Percentiles rank a stretch among this genome's conserved stretches.
phyloP scores from a whole-genome alignment of 139 green algal genomes.

The Ettlia oleoabundans region DNA sequence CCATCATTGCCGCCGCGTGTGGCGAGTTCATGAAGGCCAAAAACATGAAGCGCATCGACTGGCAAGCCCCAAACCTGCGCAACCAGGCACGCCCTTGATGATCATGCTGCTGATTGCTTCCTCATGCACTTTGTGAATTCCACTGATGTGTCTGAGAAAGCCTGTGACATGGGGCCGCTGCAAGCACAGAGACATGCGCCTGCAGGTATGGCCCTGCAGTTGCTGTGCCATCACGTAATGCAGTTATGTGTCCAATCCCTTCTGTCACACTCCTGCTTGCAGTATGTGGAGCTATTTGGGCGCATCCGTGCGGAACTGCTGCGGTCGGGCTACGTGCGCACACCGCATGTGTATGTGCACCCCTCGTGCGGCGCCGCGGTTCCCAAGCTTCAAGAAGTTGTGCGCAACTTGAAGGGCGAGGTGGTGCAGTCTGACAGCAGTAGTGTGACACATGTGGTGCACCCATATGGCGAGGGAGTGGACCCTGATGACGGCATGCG shows the following conservation, averaged over 20 bases:
- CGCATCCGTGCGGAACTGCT: slow-evolving; percentile 66
- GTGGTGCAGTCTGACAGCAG: slow-evolving; percentile 51
- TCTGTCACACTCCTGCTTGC: too few relatives aligned
- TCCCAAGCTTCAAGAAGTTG: slow-evolving; percentile 20
- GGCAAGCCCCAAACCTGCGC: slow-evolving; percentile 43
- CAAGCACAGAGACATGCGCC: too few relatives aligned
- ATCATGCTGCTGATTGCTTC: too few relatives aligned
- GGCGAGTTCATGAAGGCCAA: slow-evolving; percentile 58
- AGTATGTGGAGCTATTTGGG: slow-evolving; percentile 72
- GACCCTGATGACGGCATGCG: slow-evolving; percentile 79
- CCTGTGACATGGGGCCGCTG: too few relatives aligned
- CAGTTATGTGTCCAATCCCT: too few relatives aligned
- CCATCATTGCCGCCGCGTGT: slow-evolving; percentile 59
- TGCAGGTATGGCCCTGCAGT: neutral
- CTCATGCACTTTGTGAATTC: too few relatives aligned
- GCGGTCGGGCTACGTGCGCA: slow-evolving; percentile 49
- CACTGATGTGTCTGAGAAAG: too few relatives aligned
- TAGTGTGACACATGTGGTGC: slow-evolving; percentile 77
- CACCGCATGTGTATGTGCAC: slow-evolving; percentile 63
- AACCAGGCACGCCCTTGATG: neutral
- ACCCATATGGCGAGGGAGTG: slow-evolving; percentile 62
- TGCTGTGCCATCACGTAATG: too few relatives aligned
- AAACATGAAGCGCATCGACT: slow-evolving; percentile 70
- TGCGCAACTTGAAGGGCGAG: slow-evolving; percentile 39
- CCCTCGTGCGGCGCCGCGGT: slow-evolving; percentile 1